phyloP scores from a whole-genome alignment of 202 grass and related monocot genomes.

The Bolboschoenoplectus hybrid region DNA sequence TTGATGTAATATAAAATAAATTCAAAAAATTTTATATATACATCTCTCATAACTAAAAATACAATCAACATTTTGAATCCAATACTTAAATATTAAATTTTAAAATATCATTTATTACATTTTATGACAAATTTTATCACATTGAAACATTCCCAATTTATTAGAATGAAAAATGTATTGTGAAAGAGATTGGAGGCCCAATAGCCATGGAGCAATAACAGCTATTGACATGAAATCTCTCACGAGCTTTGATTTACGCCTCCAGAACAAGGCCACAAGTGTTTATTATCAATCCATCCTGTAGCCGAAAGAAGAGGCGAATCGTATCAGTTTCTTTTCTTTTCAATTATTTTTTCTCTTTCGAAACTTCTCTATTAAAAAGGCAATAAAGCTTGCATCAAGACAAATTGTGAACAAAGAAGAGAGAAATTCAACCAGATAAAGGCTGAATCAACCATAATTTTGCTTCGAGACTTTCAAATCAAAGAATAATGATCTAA shows the following conservation, averaged over 20 bases:
- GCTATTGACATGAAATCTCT: constrained; percentile 36
- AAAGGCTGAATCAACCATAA: not conserved
- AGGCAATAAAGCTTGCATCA: not conserved
- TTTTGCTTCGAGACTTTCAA: not conserved
- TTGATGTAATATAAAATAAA: too few relatives aligned
- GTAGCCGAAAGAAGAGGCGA: constrained; percentile 47
- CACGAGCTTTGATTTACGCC: constrained; percentile 35
- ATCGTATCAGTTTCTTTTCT: not conserved
- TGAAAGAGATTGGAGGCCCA: constrained; percentile 20
- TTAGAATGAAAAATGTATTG: not conserved
- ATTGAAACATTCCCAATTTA: too few relatives aligned
- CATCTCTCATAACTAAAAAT: too few relatives aligned
- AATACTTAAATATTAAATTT: too few relatives aligned
- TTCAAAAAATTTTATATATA: too few relatives aligned
- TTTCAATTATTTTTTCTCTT: not conserved
- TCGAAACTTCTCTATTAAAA: not conserved
- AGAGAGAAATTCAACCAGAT: not conserved
- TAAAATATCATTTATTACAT: too few relatives aligned
- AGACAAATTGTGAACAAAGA: not conserved
- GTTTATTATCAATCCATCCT: constrained; percentile 26
- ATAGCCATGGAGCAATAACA: constrained; percentile 26
- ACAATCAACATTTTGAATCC: too few relatives aligned
- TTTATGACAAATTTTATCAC: too few relatives aligned
- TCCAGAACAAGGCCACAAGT: constrained; percentile 45
- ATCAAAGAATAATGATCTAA: not conserved